Percentiles rank a stretch among this genome's conserved stretches.
Evolutionary conservation across 2,329 filamentous ascomycete species (phyloP).

Genomic region (Mycosphaerella sp.): DNA sequence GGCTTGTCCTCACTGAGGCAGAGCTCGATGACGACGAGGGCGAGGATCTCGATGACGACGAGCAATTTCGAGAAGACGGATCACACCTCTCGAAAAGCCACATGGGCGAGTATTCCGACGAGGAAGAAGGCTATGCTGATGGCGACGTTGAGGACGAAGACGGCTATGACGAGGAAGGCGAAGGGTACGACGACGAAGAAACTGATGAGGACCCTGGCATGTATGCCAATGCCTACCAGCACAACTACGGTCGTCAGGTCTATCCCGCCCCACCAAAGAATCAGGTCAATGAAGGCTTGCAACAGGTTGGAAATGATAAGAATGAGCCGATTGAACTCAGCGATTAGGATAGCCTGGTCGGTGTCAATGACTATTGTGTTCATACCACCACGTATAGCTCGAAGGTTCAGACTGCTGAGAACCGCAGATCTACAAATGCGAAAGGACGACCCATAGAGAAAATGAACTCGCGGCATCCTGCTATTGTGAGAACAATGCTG

Average conservation of each 20-base stretch:
- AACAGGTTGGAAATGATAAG: conserved; percentile 19
- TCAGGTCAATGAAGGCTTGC: conserved; percentile 18
- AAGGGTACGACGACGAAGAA: conserved; percentile 12
- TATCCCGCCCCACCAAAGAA: conserved; percentile 6
- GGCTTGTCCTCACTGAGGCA: conserved; percentile 11
- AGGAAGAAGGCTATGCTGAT: conserved; percentile 8
- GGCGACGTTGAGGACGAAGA: conserved; percentile 11
- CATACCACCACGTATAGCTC: too few relatives aligned
- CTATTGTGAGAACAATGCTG: too few relatives aligned
- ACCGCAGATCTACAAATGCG: too few relatives aligned
- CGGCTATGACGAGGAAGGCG: conserved; percentile 9
- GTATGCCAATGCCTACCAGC: conserved; percentile 11
- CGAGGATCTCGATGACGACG: conserved; percentile 18
- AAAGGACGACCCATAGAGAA: too few relatives aligned
- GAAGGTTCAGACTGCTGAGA: too few relatives aligned
- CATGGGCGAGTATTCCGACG: conserved; percentile 2
- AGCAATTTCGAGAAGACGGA: conserved; percentile 9
- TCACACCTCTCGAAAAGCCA: background rate
- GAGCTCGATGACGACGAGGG: conserved; percentile 19
- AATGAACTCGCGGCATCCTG: too few relatives aligned
- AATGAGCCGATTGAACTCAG: conserved; percentile 19
- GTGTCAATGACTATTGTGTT: too few relatives aligned
- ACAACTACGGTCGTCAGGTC: conserved; percentile 7
- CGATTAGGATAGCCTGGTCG: too few relatives aligned
- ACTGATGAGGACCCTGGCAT: conserved; percentile 8